Evolutionary conservation across 2,329 filamentous ascomycete species (phyloP).

Genomic region (Mycosphaerella sp.): DNA sequence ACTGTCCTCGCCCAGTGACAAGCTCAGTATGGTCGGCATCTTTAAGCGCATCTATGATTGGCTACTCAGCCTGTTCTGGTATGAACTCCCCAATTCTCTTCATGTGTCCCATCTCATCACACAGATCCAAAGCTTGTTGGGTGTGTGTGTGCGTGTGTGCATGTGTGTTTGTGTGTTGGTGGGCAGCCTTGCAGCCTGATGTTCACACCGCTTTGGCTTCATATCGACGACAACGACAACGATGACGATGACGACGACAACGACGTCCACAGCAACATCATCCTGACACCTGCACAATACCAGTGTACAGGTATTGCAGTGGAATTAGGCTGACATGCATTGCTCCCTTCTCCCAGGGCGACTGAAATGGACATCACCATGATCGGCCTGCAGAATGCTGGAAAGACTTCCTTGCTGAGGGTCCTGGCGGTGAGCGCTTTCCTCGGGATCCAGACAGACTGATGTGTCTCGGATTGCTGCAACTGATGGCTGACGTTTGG

Average conservation of each 20-base stretch:
- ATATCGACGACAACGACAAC: neutral
- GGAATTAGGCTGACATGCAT: constrained; percentile 18
- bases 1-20: constrained; percentile 1
- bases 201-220: constrained; percentile 11
- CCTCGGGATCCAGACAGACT: neutral
- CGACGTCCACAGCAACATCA: constrained; percentile 6
- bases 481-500: constrained; percentile 33
- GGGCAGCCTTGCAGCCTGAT: constrained; percentile 19
- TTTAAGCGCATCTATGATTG: constrained; percentile 97
- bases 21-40: constrained; percentile 68
- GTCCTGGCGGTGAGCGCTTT: constrained; percentile 79
- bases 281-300: constrained; percentile 7
- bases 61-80: constrained; percentile 97
- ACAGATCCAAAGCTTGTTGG: neutral
- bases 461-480: constrained; percentile 8
- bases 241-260: too few relatives aligned
- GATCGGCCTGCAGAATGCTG: constrained; percentile 96
- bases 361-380: constrained; percentile 99
- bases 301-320: neutral
- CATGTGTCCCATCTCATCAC: neutral
- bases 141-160: neutral
- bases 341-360: constrained; percentile 56
- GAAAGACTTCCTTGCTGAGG: constrained; percentile 89
- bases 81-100: constrained; percentile 31
- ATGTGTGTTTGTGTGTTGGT: neutral